A percentile compares a stretch with the other conserved stretches of the same genome.
These are phyloP conservation scores for Gastroboletus turbinatus DNA, from an alignment of 1,284 basidiomycete species.

Conservation along the genomic window DNA sequence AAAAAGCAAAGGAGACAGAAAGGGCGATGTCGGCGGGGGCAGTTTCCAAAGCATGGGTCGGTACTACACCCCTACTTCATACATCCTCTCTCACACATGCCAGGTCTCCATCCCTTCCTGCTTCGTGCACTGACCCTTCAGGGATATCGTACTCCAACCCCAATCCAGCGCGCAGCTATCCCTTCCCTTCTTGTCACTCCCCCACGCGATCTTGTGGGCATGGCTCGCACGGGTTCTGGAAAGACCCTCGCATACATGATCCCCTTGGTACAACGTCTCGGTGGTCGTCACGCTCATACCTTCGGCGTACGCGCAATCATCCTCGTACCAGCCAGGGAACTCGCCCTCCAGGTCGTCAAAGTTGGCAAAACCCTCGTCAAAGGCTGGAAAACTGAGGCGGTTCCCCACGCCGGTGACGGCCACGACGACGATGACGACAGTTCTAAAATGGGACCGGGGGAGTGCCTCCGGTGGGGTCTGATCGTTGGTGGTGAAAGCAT, in stretches of 20 bases:
- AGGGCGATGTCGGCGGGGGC: conserved; percentile 77
- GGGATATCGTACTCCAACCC: conserved; percentile 94
- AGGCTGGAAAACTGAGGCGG: conserved; percentile 65
- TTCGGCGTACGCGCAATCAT: conserved; percentile 91
- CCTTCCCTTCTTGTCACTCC: conserved; percentile 84
- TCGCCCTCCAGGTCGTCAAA: conserved; percentile 91
- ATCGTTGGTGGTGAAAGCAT: conserved; percentile 95
- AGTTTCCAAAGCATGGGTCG: conserved; percentile 88
- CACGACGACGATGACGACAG: conserved; percentile 50
- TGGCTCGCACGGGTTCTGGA: conserved; percentile 98
- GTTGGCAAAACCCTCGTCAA: conserved; percentile 93
- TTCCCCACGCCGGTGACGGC: conserved; percentile 61
- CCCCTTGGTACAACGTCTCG: conserved; percentile 86
- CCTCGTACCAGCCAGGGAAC: conserved; percentile 89
- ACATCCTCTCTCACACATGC: conserved; percentile 3
- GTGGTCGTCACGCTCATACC: conserved; percentile 74
- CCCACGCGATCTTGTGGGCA: conserved; percentile 93
- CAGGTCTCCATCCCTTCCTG: conserved; percentile 83
- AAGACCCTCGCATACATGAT: conserved; percentile 98
- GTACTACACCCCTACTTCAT: conserved; percentile 26
- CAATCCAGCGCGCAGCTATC: conserved; percentile 91
- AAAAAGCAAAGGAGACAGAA: conserved; percentile 63
- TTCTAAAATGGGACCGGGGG: conserved; percentile 48
- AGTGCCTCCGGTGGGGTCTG: conserved; percentile 87
- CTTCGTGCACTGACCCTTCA: conserved; percentile 87